A percentile compares a stretch with the other conserved stretches of the same genome.
phyloP scores from a whole-genome alignment of 306 rosid genomes.

The Trichosanthes cucumerina region DNA sequence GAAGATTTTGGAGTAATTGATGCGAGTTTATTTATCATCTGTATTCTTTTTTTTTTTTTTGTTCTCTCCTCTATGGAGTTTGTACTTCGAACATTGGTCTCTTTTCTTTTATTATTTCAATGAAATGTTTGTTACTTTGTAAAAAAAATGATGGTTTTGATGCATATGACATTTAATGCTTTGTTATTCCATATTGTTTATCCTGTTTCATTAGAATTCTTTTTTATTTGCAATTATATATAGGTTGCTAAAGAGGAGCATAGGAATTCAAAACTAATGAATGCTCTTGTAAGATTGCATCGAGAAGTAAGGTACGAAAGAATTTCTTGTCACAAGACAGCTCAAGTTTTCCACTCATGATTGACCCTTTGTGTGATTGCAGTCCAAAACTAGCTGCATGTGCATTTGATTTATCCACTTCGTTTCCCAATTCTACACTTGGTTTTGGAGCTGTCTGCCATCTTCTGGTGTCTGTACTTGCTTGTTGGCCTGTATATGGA shows the following conservation, averaged over 20 bases:
- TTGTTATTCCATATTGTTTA: background rate
- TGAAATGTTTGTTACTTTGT: no score
- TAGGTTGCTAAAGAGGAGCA: conserved; percentile 95
- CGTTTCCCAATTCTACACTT: conserved; percentile 72
- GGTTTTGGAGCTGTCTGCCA: conserved; percentile 97
- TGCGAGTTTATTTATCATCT: no score
- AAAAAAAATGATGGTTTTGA: no score
- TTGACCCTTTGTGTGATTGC: conserved; percentile 29
- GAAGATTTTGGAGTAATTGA: background rate
- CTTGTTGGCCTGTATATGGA: conserved; percentile 92
- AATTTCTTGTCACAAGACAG: conserved; percentile 11
- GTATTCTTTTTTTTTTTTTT: no score
- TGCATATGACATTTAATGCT: background rate
- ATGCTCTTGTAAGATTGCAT: conserved; percentile 77
- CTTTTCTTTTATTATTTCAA: no score
- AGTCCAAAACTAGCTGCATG: conserved; percentile 95
- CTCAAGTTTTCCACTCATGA: conserved; percentile 14
- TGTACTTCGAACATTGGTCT: no score
- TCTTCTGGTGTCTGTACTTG: conserved; percentile 71
- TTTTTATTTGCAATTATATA: conserved; percentile 19
- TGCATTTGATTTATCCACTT: conserved; percentile 66
- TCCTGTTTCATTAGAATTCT: conserved; percentile 13
- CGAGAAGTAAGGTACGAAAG: conserved; percentile 76
- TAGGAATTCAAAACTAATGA: conserved; percentile 80
- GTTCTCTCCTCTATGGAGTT: no score